A percentile compares a stretch with the other conserved stretches of the same genome.
Conservation (phyloP, 2,329 filamentous ascomycete genomes). For the Calonectria fujianensis region DNA sequence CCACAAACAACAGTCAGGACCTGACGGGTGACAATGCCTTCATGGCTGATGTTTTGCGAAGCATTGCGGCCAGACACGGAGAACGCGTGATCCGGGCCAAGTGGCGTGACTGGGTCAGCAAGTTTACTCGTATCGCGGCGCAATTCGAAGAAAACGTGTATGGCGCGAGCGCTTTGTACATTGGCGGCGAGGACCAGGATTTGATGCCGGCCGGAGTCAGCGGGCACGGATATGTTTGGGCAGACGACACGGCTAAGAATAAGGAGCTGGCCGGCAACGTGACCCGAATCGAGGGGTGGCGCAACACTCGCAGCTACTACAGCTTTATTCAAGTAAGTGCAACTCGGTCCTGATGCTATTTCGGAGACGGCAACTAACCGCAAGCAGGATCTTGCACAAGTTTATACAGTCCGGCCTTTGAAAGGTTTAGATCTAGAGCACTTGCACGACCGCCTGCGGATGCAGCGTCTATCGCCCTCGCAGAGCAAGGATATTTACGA, state of each 20-base stretch:
- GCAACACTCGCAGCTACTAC: slow-evolving; percentile 95
- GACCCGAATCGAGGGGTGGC: slow-evolving; percentile 96
- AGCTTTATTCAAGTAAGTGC: slow-evolving; percentile 87
- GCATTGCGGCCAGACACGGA: slow-evolving; percentile 89
- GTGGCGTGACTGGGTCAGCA: slow-evolving; percentile 95
- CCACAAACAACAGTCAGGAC: slow-evolving; percentile 71
- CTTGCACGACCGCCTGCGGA: slow-evolving; percentile 92
- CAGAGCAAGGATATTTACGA: slow-evolving; percentile 91
- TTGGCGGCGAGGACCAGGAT: slow-evolving; percentile 84
- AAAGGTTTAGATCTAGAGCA: slow-evolving; percentile 92
- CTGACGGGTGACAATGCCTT: slow-evolving; percentile 91
- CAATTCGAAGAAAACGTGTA: slow-evolving; percentile 98
- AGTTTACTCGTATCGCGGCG: slow-evolving; percentile 93
- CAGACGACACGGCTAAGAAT: slow-evolving; percentile 85
- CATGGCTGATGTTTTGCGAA: slow-evolving; percentile 89
- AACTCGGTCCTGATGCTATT: too few relatives aligned
- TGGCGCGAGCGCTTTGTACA: slow-evolving; percentile 91
- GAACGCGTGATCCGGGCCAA: slow-evolving; percentile 93
- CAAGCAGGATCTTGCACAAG: slow-evolving; percentile 76
- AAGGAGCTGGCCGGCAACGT: slow-evolving; percentile 94
- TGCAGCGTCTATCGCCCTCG: slow-evolving; percentile 83
- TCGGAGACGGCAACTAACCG: slow-evolving; percentile 39
- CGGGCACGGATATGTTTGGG: slow-evolving; percentile 97
- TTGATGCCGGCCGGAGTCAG: slow-evolving; percentile 74
- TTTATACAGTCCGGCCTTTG: slow-evolving; percentile 80